A percentile compares a stretch with the other conserved stretches of the same genome.
Conservation (phyloP, 2,329 filamentous ascomycete species). For the Fonsecaea monophora region DNA sequence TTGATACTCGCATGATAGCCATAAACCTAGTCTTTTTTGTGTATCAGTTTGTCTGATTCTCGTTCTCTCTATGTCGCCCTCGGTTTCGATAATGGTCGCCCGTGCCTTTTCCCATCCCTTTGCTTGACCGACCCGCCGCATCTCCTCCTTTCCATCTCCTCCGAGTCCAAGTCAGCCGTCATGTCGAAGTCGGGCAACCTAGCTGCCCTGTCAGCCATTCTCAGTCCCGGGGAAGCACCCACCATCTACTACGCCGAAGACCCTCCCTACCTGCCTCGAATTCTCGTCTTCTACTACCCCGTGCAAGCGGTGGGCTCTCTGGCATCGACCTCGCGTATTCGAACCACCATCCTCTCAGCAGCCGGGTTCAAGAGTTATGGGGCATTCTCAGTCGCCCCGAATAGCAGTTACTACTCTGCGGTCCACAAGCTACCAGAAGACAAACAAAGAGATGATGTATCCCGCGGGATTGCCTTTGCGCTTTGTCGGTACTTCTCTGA, state of each 20-base stretch:
- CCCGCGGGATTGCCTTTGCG: slow-evolving; percentile 87
- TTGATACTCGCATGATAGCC: slow-evolving; percentile 3
- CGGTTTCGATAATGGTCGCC: slow-evolving; percentile 9
- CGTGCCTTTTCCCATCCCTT: slow-evolving; percentile 3
- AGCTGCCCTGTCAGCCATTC: slow-evolving; percentile 38
- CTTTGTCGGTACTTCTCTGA: slow-evolving; percentile 94
- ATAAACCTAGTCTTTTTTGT: slow-evolving; percentile 1
- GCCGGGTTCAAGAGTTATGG: slow-evolving; percentile 89
- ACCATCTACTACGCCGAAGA: slow-evolving; percentile 90
- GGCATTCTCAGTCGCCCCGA: slow-evolving; percentile 90
- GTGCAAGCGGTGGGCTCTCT: slow-evolving; percentile 88
- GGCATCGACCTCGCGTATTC: slow-evolving; percentile 88
- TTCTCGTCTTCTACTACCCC: slow-evolving; percentile 90
- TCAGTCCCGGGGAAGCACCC: slow-evolving; percentile 38
- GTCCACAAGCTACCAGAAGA: slow-evolving; percentile 90
- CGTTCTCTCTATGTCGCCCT: neutral
- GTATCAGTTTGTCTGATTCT: neutral
- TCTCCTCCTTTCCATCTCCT: slow-evolving; percentile 2
- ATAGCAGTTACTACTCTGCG: slow-evolving; percentile 86
- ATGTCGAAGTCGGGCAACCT: slow-evolving; percentile 42
- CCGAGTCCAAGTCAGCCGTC: slow-evolving; percentile 7
- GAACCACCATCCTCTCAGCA: slow-evolving; percentile 88
- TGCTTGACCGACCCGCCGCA: slow-evolving; percentile 11
- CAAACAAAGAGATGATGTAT: slow-evolving; percentile 93
- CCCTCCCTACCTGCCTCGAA: slow-evolving; percentile 75